Evolutionary conservation across 2,329 filamentous ascomycete genomes (phyloP).

Genomic region (Colletotrichum ledebouriae): DNA sequence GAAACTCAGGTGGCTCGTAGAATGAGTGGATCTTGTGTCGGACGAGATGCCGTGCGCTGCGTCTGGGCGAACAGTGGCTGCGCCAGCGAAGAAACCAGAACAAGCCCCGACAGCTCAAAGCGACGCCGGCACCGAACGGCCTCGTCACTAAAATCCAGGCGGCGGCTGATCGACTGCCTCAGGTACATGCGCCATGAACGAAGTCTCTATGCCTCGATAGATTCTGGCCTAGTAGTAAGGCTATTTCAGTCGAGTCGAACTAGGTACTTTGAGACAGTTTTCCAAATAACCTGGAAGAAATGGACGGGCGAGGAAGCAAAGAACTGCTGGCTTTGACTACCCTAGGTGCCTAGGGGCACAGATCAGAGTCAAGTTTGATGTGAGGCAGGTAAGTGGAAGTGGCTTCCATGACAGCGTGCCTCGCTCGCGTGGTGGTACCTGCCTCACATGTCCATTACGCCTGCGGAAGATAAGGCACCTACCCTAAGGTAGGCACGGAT

Average conservation of each 20-base stretch:
- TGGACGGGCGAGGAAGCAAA: background rate
- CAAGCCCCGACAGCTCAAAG: slow-evolving; percentile 20
- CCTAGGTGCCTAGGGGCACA: background rate
- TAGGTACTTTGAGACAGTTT: slow-evolving; percentile 22
- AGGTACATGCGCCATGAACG: background rate
- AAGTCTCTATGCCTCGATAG: no score
- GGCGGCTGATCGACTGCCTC: slow-evolving; percentile 2
- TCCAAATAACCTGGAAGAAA: background rate
- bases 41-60: slow-evolving; percentile 16
- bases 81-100: slow-evolving; percentile 32
- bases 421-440: slow-evolving; percentile 6
- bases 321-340: slow-evolving; percentile 13
- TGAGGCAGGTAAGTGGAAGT: background rate
- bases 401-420: background rate
- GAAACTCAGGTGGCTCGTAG: background rate
- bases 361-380: slow-evolving; percentile 17
- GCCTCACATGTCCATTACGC: slow-evolving; percentile 17
- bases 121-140: slow-evolving; percentile 28
- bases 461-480: background rate
- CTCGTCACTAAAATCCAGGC: slow-evolving; percentile 1
- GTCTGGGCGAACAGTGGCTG: slow-evolving; percentile 27
- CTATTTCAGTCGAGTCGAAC: background rate
- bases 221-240: slow-evolving; percentile 3
- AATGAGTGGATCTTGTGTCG: slow-evolving; percentile 9
- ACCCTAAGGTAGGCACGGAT: no score